Evolutionary conservation across 306 rosid species (phyloP), one percentile per base, ranked within the genome.

Genomic region (Trifolium subterraneum): DNA sequence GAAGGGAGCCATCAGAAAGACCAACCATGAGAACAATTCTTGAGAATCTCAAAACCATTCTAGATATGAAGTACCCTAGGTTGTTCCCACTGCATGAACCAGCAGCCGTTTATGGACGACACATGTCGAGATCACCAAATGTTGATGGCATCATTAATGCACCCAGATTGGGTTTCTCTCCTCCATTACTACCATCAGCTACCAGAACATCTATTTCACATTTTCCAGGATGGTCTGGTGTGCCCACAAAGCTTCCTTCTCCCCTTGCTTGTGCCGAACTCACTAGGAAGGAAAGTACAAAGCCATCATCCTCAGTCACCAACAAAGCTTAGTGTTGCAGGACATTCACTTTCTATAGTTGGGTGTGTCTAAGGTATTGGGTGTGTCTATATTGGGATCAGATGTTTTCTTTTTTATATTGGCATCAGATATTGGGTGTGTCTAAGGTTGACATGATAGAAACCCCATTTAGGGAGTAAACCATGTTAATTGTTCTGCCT

Each of bases 11-110:
- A 44, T 87, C 93, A 1, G 93, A 88, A 56, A 87, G 99, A 47
- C 98, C 98, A n/a, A 82, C 92, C 51, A 94, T 94, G 96, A 87
- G 98, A 85, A 76, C 82, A 13, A 82, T 92, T 29, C 93, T 82
- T 16, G 86, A 86, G 72, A 74, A 74, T 80, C 93, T 94, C 50
- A 90, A 73, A 74, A 62, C 64, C 55, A 80, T 94, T 52, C 96
- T 88, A 47, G 90, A 92, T 42, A 66, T 90, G 82, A 86, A 85
- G 74, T 55, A 89, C 82, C 79, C 92, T 4, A 65, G 82, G 15
- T 83, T 91, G 69, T 86, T 88, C 75, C 97, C 97, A 14, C 84
- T 88, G 52, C 91, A 73, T 79, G 97, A 94, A 39, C 95, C 96
- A n/a, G 51, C 75, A 14, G 61, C 88, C 20, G 23, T 77, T 41